Conservation (phyloP, 768 basidiomycete genomes). For the Lepiota venenata region DNA sequence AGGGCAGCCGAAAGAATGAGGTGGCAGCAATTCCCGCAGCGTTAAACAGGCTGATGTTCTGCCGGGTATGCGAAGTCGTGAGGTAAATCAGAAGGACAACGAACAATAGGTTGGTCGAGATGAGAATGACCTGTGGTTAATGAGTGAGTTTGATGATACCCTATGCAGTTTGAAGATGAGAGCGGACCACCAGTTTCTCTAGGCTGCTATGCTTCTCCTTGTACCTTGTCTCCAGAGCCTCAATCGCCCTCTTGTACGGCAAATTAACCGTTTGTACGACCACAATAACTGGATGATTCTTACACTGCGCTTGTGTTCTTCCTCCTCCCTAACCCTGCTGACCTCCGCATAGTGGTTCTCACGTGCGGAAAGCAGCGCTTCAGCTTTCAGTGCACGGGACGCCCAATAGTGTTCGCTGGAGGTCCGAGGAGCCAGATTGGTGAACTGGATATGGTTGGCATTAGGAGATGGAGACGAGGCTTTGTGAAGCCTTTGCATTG, state of each 20-base stretch:
- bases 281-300: constrained; percentile 15
- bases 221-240: constrained; percentile 33
- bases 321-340: constrained; percentile 31
- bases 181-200: constrained; percentile 47
- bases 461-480: neutral
- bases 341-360: constrained; percentile 49
- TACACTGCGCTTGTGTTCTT: constrained; percentile 47
- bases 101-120: constrained; percentile 25
- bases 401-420: constrained; percentile 63
- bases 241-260: constrained; percentile 41
- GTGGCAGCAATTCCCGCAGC: neutral
- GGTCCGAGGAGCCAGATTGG: constrained; percentile 19
- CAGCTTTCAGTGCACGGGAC: constrained; percentile 60
- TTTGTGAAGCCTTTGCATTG: neutral
- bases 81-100: constrained; percentile 33
- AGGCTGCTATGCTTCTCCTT: constrained; percentile 46
- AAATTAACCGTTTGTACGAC: neutral
- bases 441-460: constrained; percentile 1
- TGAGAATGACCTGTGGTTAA: neutral
- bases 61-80: constrained; percentile 24
- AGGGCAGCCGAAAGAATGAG: neutral
- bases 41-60: constrained; percentile 6
- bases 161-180: neutral
- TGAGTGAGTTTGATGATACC: neutral
- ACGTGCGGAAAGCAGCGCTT: constrained; percentile 51